Base-by-base conservation (phyloP, 2,329 filamentous ascomycete genomes). In the Exophiala aquamarina region DNA sequence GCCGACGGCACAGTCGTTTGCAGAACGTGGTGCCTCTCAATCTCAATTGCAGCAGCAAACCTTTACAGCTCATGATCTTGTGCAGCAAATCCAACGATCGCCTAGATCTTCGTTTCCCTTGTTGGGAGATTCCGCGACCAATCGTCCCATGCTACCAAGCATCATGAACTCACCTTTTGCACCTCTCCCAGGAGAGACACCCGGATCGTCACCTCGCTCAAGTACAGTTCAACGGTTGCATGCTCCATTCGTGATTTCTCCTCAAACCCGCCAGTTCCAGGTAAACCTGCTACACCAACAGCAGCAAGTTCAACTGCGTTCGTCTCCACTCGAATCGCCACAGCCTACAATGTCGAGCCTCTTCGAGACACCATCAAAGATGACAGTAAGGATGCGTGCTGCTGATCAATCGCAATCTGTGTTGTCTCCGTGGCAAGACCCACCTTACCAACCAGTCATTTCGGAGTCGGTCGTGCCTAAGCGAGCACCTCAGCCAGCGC, bases 111-210 rank as follows among this genome's bases (percentile, higher is more conserved):
- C 47, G 20, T 41, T 47, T 4, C 18, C 49, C 13, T 39, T 35
- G 15, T 21, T 39, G 21, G 34, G 19, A n/a, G 47, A 49, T 15
- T 35, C 50, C 4, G 29, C 37, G 9, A 43, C 37, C 5, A 53
- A 50, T 10, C 43, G 55, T 4, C 54, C 57, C 7, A 41, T 39
- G 7, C 47, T 75, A 4, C 69, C 70, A 8, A 71, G 67, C 28
- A 68, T 76, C 35, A 74, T 67, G 64, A 73, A 69, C 40, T 68
- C 69, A 1, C 65, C 67, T 19, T 72, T 75, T 46, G 64, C 71
- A 1, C 67, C 72, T 13, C 64, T 67, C n/a, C 58, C 70, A 6
- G 69, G 67, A 45, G 72, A 72, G 31, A 57, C 60, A 31, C 49
- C 61, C 14, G 66, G 63, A 18, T 71, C 70, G 17, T 65, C 69